Conservation (phyloP, 139 green algal species). For the Chara braunii region DNA sequence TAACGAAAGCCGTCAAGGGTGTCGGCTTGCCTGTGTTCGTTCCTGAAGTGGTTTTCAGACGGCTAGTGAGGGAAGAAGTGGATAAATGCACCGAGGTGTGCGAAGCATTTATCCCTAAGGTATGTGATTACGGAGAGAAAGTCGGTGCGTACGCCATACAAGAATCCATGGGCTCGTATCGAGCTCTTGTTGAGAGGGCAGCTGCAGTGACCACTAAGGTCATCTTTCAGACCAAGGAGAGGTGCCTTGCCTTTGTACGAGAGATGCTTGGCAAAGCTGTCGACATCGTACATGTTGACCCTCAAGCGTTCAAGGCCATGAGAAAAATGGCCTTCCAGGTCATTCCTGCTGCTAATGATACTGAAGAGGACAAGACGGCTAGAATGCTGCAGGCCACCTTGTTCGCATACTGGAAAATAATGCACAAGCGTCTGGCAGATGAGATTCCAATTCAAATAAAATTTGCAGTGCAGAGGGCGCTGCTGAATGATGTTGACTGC, state of each 20-base stretch:
- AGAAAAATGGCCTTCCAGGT: no score
- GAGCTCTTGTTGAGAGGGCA: not conserved
- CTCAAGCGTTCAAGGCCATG: no score
- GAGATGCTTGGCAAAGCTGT: constrained; percentile 1
- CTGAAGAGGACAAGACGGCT: constrained; percentile 7
- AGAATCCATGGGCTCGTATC: not conserved
- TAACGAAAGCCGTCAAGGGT: constrained; percentile 3
- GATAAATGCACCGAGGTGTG: not conserved
- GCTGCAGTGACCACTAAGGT: not conserved
- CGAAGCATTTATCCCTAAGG: not conserved
- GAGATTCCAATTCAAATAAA: constrained; percentile 27
- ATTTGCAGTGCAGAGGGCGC: no score
- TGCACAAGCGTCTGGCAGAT: constrained; percentile 17
- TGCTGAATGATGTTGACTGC: no score
- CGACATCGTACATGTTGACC: no score
- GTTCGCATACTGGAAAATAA: constrained; percentile 20
- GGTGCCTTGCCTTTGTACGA: not conserved
- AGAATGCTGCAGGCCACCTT: constrained; percentile 17
- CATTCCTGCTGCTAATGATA: no score
- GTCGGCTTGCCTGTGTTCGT: constrained; percentile 18
- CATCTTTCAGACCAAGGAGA: not conserved
- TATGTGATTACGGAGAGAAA: constrained; percentile 2
- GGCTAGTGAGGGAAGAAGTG: constrained; percentile 13
- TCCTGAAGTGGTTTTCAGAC: not conserved
- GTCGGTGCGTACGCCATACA: not conserved